Conservation (phyloP, 2,329 filamentous ascomycete species). For the Fragosphaeria purpurea region DNA sequence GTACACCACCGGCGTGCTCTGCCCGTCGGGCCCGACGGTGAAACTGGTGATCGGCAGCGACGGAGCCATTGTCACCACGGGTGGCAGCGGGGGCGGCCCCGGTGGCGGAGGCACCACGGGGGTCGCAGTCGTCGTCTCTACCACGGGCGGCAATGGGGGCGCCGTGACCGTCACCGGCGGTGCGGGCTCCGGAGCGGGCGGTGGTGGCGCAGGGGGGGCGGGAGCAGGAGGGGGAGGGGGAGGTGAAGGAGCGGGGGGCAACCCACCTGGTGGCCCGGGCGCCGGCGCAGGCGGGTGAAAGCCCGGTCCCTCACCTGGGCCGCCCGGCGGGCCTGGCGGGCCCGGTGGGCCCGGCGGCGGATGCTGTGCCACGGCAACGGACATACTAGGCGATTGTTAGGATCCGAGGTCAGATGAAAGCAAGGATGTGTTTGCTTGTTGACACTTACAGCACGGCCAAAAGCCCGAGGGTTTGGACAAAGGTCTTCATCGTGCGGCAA, state of each 20-base stretch:
- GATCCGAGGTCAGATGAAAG: no score
- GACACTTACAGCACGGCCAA: not conserved
- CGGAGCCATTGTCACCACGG: not conserved
- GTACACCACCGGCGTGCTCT: constrained; percentile 2
- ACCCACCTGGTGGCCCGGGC: not conserved
- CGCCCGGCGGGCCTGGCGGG: not conserved
- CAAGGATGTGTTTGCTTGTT: no score
- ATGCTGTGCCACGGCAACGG: constrained; percentile 1
- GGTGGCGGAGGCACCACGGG: not conserved
- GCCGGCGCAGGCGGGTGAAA: no score
- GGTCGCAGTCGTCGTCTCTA: no score
- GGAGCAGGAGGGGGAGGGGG: not conserved
- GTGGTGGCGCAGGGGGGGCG: not conserved
- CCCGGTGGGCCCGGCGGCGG: not conserved
- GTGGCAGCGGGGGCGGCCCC: not conserved
- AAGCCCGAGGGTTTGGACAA: not conserved
- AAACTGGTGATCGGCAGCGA: not conserved
- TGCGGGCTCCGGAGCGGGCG: not conserved
- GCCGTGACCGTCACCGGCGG: not conserved
- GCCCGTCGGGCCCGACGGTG: constrained; percentile 1
- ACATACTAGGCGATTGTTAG: not conserved
- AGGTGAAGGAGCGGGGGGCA: not conserved
- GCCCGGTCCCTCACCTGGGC: not conserved
- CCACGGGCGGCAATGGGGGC: no score
- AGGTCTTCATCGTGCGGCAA: not conserved